A percentile compares a stretch with the other conserved stretches of the same genome.
phyloP scores from a whole-genome alignment of 176 grass and related monocot species.

The Miscanthus lutarioriparius region DNA sequence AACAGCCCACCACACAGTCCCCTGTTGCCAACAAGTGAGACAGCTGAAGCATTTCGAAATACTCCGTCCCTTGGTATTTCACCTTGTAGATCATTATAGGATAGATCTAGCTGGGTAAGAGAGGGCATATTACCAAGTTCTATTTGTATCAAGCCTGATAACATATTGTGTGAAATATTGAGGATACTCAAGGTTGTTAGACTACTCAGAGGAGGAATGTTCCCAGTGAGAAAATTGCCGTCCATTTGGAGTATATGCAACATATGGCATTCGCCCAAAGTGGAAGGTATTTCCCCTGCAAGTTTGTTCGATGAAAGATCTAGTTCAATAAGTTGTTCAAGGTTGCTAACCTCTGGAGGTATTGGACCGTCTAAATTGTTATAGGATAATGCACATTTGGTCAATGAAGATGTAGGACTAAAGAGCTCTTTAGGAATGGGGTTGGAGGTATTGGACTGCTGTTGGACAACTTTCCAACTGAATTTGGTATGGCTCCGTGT shows the following conservation, averaged over 20 bases:
- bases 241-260: constrained; percentile 1
- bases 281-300: constrained; percentile 21
- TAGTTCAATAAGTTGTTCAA: constrained; percentile 15
- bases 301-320: constrained; percentile 35
- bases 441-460: background rate
- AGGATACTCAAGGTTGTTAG: constrained; percentile 25
- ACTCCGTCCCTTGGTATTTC: background rate
- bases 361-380: constrained; percentile 36
- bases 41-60: background rate
- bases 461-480: background rate
- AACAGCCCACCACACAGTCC: constrained; percentile 29
- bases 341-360: constrained; percentile 22
- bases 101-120: constrained; percentile 38
- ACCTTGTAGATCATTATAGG: background rate
- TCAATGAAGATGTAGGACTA: background rate
- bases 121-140: background rate
- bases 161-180: constrained; percentile 49
- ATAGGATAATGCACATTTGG: background rate
- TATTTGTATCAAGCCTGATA: constrained; percentile 37
- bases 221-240: constrained; percentile 34
- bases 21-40: background rate
- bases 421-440: background rate
- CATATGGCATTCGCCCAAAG: background rate
- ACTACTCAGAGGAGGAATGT: constrained; percentile 22
- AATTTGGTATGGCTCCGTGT: background rate